Evolutionary conservation across 352 stramenopile species (phyloP), one percentile per base, ranked within the genome.

Genomic region (Paralagenidium karlingii): DNA sequence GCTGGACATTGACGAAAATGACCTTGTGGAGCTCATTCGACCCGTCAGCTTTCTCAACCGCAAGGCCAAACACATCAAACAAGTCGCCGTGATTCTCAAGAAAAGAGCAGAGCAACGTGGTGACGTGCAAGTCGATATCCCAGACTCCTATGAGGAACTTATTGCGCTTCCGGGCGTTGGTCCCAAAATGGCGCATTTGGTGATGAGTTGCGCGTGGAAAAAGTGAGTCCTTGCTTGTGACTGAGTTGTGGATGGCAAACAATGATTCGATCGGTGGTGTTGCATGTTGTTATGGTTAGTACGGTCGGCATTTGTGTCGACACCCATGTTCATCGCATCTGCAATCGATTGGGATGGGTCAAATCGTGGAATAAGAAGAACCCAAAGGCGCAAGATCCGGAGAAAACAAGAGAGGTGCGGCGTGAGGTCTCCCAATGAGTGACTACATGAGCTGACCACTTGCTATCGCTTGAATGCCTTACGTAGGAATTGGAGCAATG

Each of bases 121-220:
- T 2, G 34, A 47, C 12, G 46, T 59, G 18, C 26, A 64, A 13
- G 49, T 74, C n/a, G 86, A 97, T 24, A 96, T 98, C 52, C 94
- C 94, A 9, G 44, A 59, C 27, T 95, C 79, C 4, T 90, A 93
- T 27, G 71, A 92, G 10, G 75, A 70, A 5, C 68, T 98, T 24
- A 76, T 97, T 16, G 60, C 76, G 24, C 53, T 98, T 15, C 82
- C 86, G 3, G 94, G 94, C 9, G 77, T 98, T 4, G 94, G 94
- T 6, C 93, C 94, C 4, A 98, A 98, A 58, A 98, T 98, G 90
- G 92, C 90, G 8, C 90, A 89, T n/a, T 82, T 98, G 39, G 67
- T 96, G 18, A 91, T 98, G 76, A 83, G 70, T 45, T 75, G 88
- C 24, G 92, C 89, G 2, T 98, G 86, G 74, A 58, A 80, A 38